phyloP scores from a whole-genome alignment of 2,329 filamentous ascomycete species.

The Apiospora kogelbergensis region DNA sequence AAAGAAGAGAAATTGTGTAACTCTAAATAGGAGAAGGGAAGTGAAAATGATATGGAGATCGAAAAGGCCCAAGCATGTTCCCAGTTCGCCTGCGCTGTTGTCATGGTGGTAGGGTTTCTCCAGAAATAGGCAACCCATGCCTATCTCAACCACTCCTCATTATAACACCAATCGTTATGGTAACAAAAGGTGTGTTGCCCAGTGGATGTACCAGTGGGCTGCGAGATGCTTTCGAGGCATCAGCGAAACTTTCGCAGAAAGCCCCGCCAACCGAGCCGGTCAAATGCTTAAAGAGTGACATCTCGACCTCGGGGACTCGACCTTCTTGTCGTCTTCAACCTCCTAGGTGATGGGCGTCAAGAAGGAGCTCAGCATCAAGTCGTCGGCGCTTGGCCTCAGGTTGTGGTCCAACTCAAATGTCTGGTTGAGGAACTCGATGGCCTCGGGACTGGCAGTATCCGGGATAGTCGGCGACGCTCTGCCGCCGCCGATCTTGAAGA shows the following conservation, averaged over 20 bases:
- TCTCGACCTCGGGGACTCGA: background rate
- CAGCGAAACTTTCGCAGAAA: background rate
- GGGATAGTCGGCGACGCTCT: slow-evolving; percentile 87
- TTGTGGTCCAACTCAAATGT: slow-evolving; percentile 97
- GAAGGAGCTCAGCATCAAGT: slow-evolving; percentile 82
- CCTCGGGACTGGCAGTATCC: slow-evolving; percentile 81
- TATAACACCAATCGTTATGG: background rate
- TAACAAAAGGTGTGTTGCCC: background rate
- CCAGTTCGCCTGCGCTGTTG: background rate
- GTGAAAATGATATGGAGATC: background rate
- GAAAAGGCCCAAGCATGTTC: slow-evolving; percentile 1
- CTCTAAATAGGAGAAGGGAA: background rate
- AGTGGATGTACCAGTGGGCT: background rate
- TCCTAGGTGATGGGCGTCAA: slow-evolving; percentile 66
- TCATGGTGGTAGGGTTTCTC: slow-evolving; percentile 2
- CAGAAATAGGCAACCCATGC: background rate
- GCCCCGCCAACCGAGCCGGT: background rate
- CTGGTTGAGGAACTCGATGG: slow-evolving; percentile 76
- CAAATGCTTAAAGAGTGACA: background rate
- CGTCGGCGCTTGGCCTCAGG: slow-evolving; percentile 86
- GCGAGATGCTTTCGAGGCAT: background rate
- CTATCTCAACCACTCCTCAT: background rate
- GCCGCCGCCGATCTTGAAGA: slow-evolving; percentile 94
- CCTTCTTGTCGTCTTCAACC: slow-evolving; percentile 10
- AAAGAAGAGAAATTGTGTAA: background rate